Evolutionary conservation across 148 eudicot species (phyloP).

Genomic region (Camellia granthamiana): DNA sequence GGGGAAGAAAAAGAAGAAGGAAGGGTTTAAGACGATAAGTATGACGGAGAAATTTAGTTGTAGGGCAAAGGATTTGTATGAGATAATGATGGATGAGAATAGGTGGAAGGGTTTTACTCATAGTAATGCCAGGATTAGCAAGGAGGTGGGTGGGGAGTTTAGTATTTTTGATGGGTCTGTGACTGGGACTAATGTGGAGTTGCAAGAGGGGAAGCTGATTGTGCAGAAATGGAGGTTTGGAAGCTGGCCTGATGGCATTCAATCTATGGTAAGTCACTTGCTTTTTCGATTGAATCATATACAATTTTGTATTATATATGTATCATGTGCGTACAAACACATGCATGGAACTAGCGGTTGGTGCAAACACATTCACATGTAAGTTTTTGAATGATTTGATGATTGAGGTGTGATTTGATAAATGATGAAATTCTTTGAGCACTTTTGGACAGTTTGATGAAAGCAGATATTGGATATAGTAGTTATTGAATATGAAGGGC

Average conservation of each 20-base stretch:
- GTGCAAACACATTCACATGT: too few species aligned
- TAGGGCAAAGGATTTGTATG: slow-evolving; percentile 68
- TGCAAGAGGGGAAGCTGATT: slow-evolving; percentile 83
- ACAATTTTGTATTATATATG: background rate
- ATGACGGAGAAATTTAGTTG: slow-evolving; percentile 87
- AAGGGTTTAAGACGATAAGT: slow-evolving; percentile 79
- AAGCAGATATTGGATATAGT: too few species aligned
- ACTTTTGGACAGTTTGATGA: too few species aligned
- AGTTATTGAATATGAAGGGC: too few species aligned
- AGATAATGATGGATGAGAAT: slow-evolving; percentile 97
- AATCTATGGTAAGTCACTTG: slow-evolving; percentile 53
- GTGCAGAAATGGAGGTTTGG: slow-evolving; percentile 98
- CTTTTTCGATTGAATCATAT: background rate
- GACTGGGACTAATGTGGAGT: slow-evolving; percentile 68
- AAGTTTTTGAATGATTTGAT: too few species aligned
- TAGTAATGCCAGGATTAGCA: slow-evolving; percentile 88
- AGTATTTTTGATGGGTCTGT: slow-evolving; percentile 89
- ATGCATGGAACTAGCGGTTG: background rate
- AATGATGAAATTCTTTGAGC: too few species aligned
- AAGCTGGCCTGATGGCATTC: slow-evolving; percentile 85
- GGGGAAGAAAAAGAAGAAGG: slow-evolving; percentile 49
- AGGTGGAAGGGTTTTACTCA: slow-evolving; percentile 98
- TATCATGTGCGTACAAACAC: background rate
- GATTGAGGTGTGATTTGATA: too few species aligned
- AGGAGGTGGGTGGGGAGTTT: slow-evolving; percentile 86